phyloP scores from a whole-genome alignment of 2,329 filamentous ascomycete genomes.

The Xylaria sp. region DNA sequence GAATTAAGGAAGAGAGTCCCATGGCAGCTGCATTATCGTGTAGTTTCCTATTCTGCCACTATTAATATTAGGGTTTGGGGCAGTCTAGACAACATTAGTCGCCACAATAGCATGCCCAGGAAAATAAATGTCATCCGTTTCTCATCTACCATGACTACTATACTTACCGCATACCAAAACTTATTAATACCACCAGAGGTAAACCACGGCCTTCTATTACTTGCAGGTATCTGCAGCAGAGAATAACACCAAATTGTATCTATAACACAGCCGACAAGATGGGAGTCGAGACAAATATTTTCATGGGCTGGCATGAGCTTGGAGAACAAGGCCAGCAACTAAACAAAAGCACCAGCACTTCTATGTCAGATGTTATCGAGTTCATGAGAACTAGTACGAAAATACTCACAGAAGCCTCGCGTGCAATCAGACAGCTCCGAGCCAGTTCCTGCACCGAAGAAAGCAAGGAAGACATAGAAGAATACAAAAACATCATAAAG shows the following conservation, averaged over 20 bases:
- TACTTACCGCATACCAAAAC: not conserved
- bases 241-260: not conserved
- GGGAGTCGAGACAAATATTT: not conserved
- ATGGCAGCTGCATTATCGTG: not conserved
- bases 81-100: not conserved
- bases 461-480: not conserved
- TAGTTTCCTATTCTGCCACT: not conserved
- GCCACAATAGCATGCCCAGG: not conserved
- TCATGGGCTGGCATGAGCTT: not conserved
- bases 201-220: not conserved
- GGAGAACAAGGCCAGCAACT: not conserved
- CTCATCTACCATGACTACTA: not conserved
- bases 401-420: not conserved
- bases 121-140: not conserved
- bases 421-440: not conserved
- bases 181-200: not conserved
- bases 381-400: not conserved
- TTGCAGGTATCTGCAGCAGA: not conserved
- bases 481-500: not conserved
- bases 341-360: not conserved
- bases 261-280: not conserved
- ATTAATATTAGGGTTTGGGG: not conserved
- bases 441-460: not conserved
- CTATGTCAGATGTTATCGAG: not conserved
- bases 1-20: too few relatives aligned